Conservation (phyloP, 2,329 filamentous ascomycete species). For the Botrytis medusae region DNA sequence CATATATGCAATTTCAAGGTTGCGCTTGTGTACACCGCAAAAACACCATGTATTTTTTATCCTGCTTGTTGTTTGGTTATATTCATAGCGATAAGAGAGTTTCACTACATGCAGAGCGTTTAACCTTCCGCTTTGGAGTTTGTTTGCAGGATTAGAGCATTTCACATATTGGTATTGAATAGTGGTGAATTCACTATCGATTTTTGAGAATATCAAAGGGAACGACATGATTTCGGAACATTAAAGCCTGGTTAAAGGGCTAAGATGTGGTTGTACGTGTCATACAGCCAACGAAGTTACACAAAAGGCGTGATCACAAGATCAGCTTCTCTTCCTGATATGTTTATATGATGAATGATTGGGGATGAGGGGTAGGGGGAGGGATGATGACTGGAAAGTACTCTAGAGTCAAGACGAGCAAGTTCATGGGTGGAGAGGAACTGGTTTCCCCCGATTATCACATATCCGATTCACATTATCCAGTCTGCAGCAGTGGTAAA, state of each 20-base stretch:
- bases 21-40: neutral
- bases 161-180: neutral
- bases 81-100: neutral
- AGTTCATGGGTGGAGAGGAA: neutral
- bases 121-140: neutral
- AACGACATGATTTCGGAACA: neutral
- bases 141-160: neutral
- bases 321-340: neutral
- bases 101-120: slow-evolving; percentile 5
- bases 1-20: slow-evolving; percentile 1
- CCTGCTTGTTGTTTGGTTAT: neutral
- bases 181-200: neutral
- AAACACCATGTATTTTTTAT: neutral
- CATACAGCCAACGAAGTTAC: neutral
- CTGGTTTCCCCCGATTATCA: slow-evolving; percentile 1
- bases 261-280: neutral
- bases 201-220: neutral
- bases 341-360: neutral
- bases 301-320: neutral
- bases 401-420: neutral
- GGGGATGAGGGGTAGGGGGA: neutral
- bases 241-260: slow-evolving; percentile 9
- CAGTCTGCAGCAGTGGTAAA: neutral
- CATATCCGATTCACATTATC: neutral
- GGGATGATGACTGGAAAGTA: neutral